Percentiles rank a stretch among this genome's conserved stretches.
Evolutionary conservation across 257 asterid species (phyloP).

Genomic region (Lantana camara): DNA sequence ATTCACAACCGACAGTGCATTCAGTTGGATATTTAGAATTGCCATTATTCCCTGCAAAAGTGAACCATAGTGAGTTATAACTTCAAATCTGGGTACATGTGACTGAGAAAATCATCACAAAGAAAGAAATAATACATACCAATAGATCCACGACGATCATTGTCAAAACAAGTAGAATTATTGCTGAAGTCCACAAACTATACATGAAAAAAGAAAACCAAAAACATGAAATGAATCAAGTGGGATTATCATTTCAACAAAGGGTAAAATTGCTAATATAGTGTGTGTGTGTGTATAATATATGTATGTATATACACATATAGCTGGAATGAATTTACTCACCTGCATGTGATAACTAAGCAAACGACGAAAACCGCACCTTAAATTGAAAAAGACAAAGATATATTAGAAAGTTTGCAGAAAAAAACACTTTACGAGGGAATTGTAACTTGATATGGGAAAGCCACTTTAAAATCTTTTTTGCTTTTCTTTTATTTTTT

Average conservation of each 20-base stretch:
- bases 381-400: slow-evolving; percentile 25
- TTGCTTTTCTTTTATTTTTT: background rate
- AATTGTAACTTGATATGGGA: background rate
- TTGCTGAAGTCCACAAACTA: slow-evolving; percentile 96
- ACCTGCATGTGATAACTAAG: slow-evolving; percentile 94
- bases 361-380: slow-evolving; percentile 94
- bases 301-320: background rate
- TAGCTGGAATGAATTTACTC: slow-evolving; percentile 27
- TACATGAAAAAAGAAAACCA: slow-evolving; percentile 18
- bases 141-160: slow-evolving; percentile 94
- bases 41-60: slow-evolving; percentile 92
- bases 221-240: slow-evolving; percentile 4
- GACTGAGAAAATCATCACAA: background rate
- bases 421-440: no score
- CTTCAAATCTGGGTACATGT: background rate
- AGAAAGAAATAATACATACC: slow-evolving; percentile 48
- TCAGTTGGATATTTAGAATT: slow-evolving; percentile 79
- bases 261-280: background rate
- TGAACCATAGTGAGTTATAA: slow-evolving; percentile 18
- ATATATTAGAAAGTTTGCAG: no score
- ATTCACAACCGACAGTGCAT: slow-evolving; percentile 94
- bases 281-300: no score
- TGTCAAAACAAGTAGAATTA: slow-evolving; percentile 77
- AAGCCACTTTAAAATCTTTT: no score
- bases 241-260: slow-evolving; percentile 9